phyloP scores from a whole-genome alignment of 306 rosid species.

The Alnus rubra region DNA sequence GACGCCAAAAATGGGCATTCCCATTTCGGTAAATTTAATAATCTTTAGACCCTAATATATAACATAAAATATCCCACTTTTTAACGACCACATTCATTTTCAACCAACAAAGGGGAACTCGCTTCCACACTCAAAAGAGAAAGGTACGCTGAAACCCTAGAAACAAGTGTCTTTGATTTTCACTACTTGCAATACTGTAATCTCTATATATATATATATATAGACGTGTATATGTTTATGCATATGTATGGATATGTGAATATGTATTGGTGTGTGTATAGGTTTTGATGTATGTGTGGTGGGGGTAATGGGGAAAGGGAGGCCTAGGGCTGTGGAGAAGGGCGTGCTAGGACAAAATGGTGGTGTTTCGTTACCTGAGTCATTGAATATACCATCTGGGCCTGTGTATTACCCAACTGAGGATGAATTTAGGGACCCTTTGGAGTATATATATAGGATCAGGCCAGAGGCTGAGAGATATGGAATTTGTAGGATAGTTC shows the following conservation, averaged over 20 bases:
- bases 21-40: slow-evolving; percentile 14
- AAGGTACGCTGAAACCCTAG: slow-evolving; percentile 42
- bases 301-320: slow-evolving; percentile 79
- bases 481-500: slow-evolving; percentile 95
- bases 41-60: slow-evolving; percentile 6
- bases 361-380: slow-evolving; percentile 44
- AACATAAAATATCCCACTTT: background rate
- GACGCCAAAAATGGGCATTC: background rate
- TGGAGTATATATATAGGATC: slow-evolving; percentile 78
- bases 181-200: background rate
- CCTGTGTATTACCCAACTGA: slow-evolving; percentile 86
- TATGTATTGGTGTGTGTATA: slow-evolving; percentile 25
- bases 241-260: background rate
- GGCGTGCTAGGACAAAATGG: slow-evolving; percentile 66
- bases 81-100: background rate
- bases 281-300: slow-evolving; percentile 17
- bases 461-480: slow-evolving; percentile 83
- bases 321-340: slow-evolving; percentile 92
- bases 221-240: background rate
- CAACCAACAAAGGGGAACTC: slow-evolving; percentile 3
- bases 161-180: slow-evolving; percentile 9
- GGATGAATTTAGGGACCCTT: slow-evolving; percentile 88
- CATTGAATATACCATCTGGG: slow-evolving; percentile 61
- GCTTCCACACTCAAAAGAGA: background rate
- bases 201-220: background rate